A percentile compares a stretch with the other conserved stretches of the same genome.
Evolutionary conservation across 805 yeast species (phyloP).

Genomic region (Ogataea naganishii): DNA sequence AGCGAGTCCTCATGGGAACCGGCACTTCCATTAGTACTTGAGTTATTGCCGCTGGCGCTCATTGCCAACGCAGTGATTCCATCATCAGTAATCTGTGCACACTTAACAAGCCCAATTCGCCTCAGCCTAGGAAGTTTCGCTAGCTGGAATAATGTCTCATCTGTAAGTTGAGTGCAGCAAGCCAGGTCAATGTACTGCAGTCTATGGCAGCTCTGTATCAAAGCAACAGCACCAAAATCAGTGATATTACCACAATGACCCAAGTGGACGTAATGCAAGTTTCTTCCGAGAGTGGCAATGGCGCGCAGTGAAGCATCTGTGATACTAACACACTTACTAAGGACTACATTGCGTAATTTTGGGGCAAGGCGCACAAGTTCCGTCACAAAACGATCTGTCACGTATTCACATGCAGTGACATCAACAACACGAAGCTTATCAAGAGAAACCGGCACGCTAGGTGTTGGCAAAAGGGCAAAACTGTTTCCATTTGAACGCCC

Average conservation of each 20-base stretch:
- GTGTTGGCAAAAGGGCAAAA: no score
- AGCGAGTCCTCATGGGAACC: constrained; percentile 73
- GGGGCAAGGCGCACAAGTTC: constrained; percentile 73
- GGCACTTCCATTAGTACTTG: no score
- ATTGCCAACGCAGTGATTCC: constrained; percentile 66
- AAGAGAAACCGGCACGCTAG: no score
- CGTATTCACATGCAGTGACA: constrained; percentile 71
- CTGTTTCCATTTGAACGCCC: no score
- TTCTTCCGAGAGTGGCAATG: constrained; percentile 65
- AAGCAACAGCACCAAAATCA: constrained; percentile 71
- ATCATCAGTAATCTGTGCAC: constrained; percentile 77
- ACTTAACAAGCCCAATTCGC: constrained; percentile 90
- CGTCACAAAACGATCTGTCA: constrained; percentile 74
- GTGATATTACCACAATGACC: constrained; percentile 92
- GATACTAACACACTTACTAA: constrained; percentile 81
- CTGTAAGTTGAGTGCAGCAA: constrained; percentile 84
- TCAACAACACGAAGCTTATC: constrained; percentile 76
- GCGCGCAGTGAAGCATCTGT: constrained; percentile 75
- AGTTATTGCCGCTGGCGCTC: constrained; percentile 40
- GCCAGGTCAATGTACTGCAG: constrained; percentile 92
- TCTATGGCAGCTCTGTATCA: constrained; percentile 72
- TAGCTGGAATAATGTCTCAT: constrained; percentile 68
- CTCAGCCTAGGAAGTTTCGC: constrained; percentile 71
- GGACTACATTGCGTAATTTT: constrained; percentile 73
- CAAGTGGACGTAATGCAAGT: constrained; percentile 80